Conservation (phyloP, 306 rosid genomes). For the Neltuma alba region DNA sequence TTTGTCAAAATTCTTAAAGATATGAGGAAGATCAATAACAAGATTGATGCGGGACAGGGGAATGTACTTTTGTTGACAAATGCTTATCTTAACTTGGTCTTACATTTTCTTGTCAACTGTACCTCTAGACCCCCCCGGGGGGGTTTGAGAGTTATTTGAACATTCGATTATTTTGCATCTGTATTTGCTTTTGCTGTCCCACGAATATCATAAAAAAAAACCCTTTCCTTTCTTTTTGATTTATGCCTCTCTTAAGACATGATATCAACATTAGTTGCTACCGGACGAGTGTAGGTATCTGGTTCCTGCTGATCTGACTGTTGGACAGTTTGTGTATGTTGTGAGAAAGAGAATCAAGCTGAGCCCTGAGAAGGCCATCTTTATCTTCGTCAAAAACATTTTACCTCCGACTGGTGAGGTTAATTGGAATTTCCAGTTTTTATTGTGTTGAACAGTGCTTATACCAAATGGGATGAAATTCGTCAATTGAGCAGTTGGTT, state of each 20-base stretch:
- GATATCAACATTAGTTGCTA: neutral
- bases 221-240: neutral
- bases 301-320: constrained; percentile 89
- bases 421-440: neutral
- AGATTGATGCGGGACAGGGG: neutral
- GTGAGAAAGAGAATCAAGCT: constrained; percentile 88
- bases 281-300: constrained; percentile 63
- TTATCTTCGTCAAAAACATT: constrained; percentile 80
- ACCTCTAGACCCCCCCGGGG: neutral
- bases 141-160: no score
- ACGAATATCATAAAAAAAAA: neutral
- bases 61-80: neutral
- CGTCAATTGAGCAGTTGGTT: constrained; percentile 29
- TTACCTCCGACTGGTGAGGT: constrained; percentile 82
- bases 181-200: neutral
- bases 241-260: neutral
- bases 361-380: constrained; percentile 88
- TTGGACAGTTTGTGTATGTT: constrained; percentile 87
- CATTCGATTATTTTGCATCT: neutral
- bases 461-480: neutral
- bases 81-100: neutral
- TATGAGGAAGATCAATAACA: neutral
- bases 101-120: neutral
- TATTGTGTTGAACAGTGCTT: neutral
- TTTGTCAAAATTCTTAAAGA: neutral